Percentiles rank a stretch among this genome's conserved stretches.
These are phyloP conservation scores for Fusarium napiforme DNA, from an alignment of 2,329 filamentous ascomycete genomes.

Conservation along the genomic window DNA sequence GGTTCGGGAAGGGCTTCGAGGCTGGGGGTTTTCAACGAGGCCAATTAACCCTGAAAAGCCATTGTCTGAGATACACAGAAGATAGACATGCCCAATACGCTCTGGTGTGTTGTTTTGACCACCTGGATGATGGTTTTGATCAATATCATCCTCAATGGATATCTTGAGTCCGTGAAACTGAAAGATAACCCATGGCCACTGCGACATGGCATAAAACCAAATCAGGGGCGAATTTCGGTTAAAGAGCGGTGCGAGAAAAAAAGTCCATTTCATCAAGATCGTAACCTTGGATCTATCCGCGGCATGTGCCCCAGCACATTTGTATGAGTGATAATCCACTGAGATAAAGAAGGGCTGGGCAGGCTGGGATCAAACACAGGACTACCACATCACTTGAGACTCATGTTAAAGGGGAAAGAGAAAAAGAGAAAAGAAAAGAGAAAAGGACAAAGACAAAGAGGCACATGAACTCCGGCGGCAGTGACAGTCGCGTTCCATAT, in stretches of 20 bases:
- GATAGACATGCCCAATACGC: neutral
- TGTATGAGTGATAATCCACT: slow-evolving; percentile 13
- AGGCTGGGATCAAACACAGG: slow-evolving; percentile 2
- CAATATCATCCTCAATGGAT: slow-evolving; percentile 8
- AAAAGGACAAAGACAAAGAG: neutral
- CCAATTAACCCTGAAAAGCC: slow-evolving; percentile 2
- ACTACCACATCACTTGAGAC: slow-evolving; percentile 17
- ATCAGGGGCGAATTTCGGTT: slow-evolving; percentile 23
- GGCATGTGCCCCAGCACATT: slow-evolving; percentile 21
- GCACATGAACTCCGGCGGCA: neutral
- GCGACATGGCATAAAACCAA: slow-evolving; percentile 14
- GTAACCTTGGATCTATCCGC: slow-evolving; percentile 32
- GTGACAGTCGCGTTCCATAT: neutral
- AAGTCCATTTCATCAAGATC: slow-evolving; percentile 5
- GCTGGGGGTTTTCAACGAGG: neutral
- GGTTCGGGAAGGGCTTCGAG: neutral
- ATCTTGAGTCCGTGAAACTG: slow-evolving; percentile 6
- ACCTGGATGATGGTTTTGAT: slow-evolving; percentile 1
- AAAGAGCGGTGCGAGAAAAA: slow-evolving; percentile 18
- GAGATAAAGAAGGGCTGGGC: neutral
- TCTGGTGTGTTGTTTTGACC: slow-evolving; percentile 14
- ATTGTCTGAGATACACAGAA: neutral
- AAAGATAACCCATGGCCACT: slow-evolving; percentile 15
- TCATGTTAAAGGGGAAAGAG: neutral
- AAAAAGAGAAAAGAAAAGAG: neutral